phyloP scores from a whole-genome alignment of 73 alveolate genomes.

The Paramecium primaurelia region DNA sequence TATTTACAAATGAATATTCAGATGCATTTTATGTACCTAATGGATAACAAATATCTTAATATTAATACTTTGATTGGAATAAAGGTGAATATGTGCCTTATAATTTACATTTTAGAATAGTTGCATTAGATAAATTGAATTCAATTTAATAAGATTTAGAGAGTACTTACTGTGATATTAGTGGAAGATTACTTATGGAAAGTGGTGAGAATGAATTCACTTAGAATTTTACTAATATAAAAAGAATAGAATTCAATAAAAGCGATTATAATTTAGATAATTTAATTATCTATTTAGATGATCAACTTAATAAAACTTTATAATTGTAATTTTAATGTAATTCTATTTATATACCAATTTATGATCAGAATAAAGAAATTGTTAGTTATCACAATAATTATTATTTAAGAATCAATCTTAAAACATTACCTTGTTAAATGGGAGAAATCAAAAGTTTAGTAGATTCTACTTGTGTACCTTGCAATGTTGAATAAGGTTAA shows the following conservation, averaged over 20 bases:
- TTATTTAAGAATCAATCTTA: neutral
- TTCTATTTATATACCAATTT: neutral
- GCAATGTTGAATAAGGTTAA: neutral
- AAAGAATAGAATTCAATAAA: neutral
- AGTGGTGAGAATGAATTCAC: neutral
- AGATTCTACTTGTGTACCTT: neutral
- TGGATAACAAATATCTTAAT: neutral
- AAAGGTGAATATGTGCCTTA: neutral
- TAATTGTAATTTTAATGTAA: neutral
- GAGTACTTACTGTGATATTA: neutral
- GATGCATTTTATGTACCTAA: neutral
- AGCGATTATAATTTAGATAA: neutral
- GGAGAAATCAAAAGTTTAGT: neutral
- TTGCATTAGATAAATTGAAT: neutral
- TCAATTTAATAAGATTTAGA: neutral
- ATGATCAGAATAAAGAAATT: neutral
- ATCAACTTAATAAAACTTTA: neutral
- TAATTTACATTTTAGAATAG: neutral
- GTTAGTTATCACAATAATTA: neutral
- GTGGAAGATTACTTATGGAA: neutral
- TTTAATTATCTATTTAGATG: neutral
- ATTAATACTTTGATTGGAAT: neutral
- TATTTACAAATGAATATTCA: neutral
- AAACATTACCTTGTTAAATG: neutral
- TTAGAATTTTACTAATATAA: neutral